A percentile compares a stretch with the other conserved stretches of the same genome.
phyloP scores from a whole-genome alignment of 345 rosid genomes.

The Eucalyptus tenuipes region DNA sequence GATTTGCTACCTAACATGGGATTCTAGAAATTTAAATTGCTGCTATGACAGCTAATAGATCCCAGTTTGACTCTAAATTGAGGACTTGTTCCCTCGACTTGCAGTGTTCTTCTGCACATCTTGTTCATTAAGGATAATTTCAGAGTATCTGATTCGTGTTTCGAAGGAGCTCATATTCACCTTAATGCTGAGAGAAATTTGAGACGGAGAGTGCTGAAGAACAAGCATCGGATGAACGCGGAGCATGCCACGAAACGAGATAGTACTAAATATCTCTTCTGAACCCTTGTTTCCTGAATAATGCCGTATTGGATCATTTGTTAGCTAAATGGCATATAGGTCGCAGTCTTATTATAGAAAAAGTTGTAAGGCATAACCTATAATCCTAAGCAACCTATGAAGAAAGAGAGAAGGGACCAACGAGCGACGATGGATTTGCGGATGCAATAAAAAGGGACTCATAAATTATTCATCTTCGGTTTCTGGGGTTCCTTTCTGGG shows the following conservation, averaged over 20 bases:
- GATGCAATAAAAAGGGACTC: not conserved
- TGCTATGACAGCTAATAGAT: not conserved
- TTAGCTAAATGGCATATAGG: not conserved
- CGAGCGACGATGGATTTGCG: not conserved
- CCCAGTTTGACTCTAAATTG: not conserved
- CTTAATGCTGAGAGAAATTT: not conserved
- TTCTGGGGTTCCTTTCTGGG: not conserved
- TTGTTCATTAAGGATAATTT: not conserved
- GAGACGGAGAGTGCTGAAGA: not conserved
- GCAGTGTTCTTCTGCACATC: not conserved
- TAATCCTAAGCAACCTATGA: not conserved
- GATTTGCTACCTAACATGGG: not conserved
- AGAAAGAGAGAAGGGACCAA: not conserved
- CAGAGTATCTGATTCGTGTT: not conserved
- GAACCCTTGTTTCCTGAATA: not conserved
- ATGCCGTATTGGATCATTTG: not conserved
- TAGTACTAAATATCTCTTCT: not conserved
- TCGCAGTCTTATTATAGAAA: not conserved
- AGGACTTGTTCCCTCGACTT: not conserved
- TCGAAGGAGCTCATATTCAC: not conserved
- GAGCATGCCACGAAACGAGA: not conserved
- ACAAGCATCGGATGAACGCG: not conserved
- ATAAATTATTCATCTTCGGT: not conserved
- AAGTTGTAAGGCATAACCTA: not conserved
- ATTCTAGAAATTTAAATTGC: not conserved